Conservation (phyloP, 2,329 filamentous ascomycete species). For the Annulohypoxylon truncatum region DNA sequence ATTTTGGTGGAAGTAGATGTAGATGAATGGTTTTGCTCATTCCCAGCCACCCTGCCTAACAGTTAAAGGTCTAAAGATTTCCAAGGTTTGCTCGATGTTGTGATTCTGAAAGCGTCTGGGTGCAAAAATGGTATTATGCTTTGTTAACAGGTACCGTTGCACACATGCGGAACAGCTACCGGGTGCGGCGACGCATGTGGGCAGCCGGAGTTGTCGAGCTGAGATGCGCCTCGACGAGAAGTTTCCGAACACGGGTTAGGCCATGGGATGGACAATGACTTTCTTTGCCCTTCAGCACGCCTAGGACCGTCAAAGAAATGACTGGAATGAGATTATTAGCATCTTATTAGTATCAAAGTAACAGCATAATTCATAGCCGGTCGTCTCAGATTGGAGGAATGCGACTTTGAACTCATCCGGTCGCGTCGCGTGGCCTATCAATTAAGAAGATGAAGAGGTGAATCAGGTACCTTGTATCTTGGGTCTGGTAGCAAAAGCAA, state of each 20-base stretch:
- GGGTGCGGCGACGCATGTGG: constrained; percentile 42
- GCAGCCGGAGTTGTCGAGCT: constrained; percentile 36
- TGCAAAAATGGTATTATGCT: constrained; percentile 31
- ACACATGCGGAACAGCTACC: constrained; percentile 27
- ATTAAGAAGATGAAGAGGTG: background rate
- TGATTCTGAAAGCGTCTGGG: constrained; percentile 44
- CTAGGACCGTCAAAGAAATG: constrained; percentile 30
- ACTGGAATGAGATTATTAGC: constrained; percentile 30
- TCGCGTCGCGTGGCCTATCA: constrained; percentile 35
- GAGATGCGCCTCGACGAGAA: constrained; percentile 30
- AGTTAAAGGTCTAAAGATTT: constrained; percentile 1
- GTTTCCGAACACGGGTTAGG: constrained; percentile 44
- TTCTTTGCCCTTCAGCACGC: constrained; percentile 26
- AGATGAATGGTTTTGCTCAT: constrained; percentile 42
- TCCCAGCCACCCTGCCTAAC: constrained; percentile 27
- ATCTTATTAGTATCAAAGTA: constrained; percentile 7
- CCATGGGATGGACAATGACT: constrained; percentile 39
- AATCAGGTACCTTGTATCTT: constrained; percentile 3
- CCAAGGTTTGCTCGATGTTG: background rate
- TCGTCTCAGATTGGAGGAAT: constrained; percentile 23
- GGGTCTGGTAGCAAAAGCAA: background rate
- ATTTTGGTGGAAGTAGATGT: constrained; percentile 31
- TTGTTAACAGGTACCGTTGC: constrained; percentile 33
- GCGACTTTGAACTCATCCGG: constrained; percentile 14
- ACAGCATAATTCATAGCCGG: constrained; percentile 8